phyloP scores from a whole-genome alignment of 331 rosid genomes.

The Prunus yedoensis region DNA sequence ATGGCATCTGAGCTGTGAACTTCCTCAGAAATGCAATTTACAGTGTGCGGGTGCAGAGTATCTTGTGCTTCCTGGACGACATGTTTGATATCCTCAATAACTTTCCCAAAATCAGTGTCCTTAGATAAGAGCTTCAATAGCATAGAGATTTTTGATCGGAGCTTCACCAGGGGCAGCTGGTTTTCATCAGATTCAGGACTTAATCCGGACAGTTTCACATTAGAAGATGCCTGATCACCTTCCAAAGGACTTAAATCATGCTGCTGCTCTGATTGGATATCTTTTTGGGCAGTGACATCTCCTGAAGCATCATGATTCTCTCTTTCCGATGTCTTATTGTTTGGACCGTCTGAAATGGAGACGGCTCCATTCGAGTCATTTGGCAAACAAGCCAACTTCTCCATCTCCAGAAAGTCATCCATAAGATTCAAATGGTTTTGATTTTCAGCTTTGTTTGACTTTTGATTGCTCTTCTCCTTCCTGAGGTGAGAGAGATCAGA shows the following conservation, averaged over 20 bases:
- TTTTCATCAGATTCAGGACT: slow-evolving; percentile 34
- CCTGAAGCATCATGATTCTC: slow-evolving; percentile 35
- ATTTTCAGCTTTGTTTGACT: slow-evolving; percentile 58
- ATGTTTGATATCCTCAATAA: slow-evolving; percentile 71
- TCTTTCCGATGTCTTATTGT: slow-evolving; percentile 36
- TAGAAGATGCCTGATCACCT: slow-evolving; percentile 40
- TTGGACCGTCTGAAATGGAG: slow-evolving; percentile 40
- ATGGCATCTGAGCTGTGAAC: slow-evolving; percentile 46
- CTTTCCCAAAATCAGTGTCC: slow-evolving; percentile 67
- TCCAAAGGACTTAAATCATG: slow-evolving; percentile 34
- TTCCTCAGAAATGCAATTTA: slow-evolving; percentile 40
- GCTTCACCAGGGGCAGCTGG: slow-evolving; percentile 49
- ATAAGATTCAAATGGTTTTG: slow-evolving; percentile 76
- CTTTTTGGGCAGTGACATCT: slow-evolving; percentile 33
- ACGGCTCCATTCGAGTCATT: slow-evolving; percentile 52
- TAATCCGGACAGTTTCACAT: slow-evolving; percentile 24
- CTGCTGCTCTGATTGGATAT: slow-evolving; percentile 38
- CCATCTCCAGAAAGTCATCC: slow-evolving; percentile 99
- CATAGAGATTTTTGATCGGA: slow-evolving; percentile 65
- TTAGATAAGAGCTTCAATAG: slow-evolving; percentile 64
- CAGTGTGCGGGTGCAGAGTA: slow-evolving; percentile 40
- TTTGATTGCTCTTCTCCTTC: slow-evolving; percentile 58
- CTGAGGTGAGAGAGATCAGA: slow-evolving; percentile 60
- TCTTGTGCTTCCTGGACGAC: slow-evolving; percentile 63
- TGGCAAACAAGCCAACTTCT: slow-evolving; percentile 81